Evolutionary conservation across 1,284 basidiomycete genomes (phyloP), one percentile per base, ranked within the genome.

Genomic region (Butyriboletus appendiculatus): DNA sequence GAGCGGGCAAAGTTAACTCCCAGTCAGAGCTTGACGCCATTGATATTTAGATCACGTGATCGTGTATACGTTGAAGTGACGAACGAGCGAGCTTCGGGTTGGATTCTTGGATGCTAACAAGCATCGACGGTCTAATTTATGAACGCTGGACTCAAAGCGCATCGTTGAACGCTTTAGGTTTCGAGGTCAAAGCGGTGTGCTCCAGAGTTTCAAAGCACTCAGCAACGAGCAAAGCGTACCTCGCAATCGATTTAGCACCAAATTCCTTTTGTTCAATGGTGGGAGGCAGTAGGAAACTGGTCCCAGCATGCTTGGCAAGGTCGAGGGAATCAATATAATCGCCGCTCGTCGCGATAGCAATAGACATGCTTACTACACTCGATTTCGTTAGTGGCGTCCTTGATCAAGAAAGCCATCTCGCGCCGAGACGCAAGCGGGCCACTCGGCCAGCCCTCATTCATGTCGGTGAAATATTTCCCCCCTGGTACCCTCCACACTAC

Each of bases 11-110:
- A 16, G 20, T 18, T 47, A 48, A 34, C 20, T 41, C 43, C 57
- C 48, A 48, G 45, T 37, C 26, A 28, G 45, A 45, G 26, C 18
- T 52, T 11, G 45, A 40, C 15, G 22, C 14, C 57, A 58, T 56
- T 50, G 41, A 4, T 20, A 2, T n/a, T 2, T 8, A 20, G 18
- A 33, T 49, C 58, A 59, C 60, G 60, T 59, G 47, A 41, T 34
- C 28, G 48, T 6, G 35, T 24, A 38, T 30, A 30, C 28, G 4
- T 30, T 10, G 11, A 30, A 30, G 28, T n/a, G n/a, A n/a, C n/a
- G n/a, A n/a, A n/a, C n/a, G n/a, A n/a, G 2, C 24, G 24, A 24
- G 24, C 24, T 8, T 8, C 24, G 24, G 26, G 26, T 1, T 26
- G 10, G 28, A 4, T 11, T 11, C 1, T 28, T 11, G 28, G 10